phyloP scores from a whole-genome alignment of 23 red algal genomes.

The Agarophyton chilense region DNA sequence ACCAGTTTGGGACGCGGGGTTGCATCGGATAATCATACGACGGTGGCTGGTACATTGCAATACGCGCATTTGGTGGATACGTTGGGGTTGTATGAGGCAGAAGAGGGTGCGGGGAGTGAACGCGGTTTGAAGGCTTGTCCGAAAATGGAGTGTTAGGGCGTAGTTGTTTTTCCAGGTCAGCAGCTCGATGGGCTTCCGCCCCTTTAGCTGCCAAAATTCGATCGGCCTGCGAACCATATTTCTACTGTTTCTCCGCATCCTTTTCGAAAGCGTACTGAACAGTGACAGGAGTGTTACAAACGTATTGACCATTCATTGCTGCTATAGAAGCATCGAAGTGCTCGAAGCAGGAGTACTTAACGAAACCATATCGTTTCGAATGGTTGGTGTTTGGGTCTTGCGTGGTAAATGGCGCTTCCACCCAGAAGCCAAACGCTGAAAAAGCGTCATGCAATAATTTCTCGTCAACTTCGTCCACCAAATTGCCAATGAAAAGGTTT shows the following conservation, averaged over 20 bases:
- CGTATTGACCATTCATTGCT: conserved; percentile 80
- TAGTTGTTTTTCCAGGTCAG: background rate
- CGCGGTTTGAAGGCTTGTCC: conserved; percentile 21
- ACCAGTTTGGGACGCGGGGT: background rate
- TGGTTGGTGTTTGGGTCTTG: conserved; percentile 49
- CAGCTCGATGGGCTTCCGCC: conserved; percentile 20
- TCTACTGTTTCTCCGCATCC: conserved; percentile 60
- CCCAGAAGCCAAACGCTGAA: conserved; percentile 69
- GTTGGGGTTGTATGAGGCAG: background rate
- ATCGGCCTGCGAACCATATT: conserved; percentile 85
- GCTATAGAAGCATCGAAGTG: conserved; percentile 77
- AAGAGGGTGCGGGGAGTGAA: background rate
- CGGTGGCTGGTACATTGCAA: background rate
- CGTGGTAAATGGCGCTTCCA: conserved; percentile 82
- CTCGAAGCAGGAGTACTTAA: conserved; percentile 83
- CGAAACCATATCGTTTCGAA: conserved; percentile 75
- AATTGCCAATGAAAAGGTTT: conserved; percentile 93
- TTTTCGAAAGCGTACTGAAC: conserved; percentile 94
- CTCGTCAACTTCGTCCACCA: conserved; percentile 86
- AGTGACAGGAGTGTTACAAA: conserved; percentile 70
- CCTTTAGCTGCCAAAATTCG: conserved; percentile 71
- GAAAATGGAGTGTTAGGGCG: conserved; percentile 48
- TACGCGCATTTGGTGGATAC: background rate
- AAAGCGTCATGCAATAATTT: conserved; percentile 82
- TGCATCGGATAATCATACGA: background rate